Base-by-base conservation (phyloP, 169 alveolate genomes). In the Plasmodium inui region DNA sequence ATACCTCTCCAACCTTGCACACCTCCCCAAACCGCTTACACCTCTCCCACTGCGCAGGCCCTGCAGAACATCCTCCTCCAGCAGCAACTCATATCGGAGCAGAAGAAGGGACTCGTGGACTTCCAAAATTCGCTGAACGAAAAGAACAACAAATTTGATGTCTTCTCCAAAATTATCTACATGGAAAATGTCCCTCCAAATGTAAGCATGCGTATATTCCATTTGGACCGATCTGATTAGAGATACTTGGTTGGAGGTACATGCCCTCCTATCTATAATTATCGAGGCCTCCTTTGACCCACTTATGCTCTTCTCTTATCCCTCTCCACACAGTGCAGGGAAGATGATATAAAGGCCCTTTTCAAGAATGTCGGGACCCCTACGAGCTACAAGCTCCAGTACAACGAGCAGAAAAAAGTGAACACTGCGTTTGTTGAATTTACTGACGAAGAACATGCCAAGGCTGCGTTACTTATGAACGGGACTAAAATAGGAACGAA, bases 381-480 rank as follows among this genome's bases (percentile, higher is more conserved):
- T 0, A 91, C 95, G 0, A 85, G 80, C 39, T 92, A 93, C 72
- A 85, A 86, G 44, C 26, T 95, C 22, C 93, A 76, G 14, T 81
- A 72, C 50, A 76, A 88, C 28, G 92, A 92, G 26, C 82, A 76
- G 57, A 90, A 70, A 61, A 85, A 84, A 34, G 55, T 90, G 34
- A 9, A 71, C 44, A 57, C 95, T 0, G 95, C 96, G 17, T 81
- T 93, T 37, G 93, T 95, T 17, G 96, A 95, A 88, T 95, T 95
- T 82, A 83, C 61, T 19, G 61, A 74, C 44, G 94, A 79, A 72
- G 95, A 93, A 32, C 94, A 95, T 37, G 96, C 96, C 22, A 79
- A 89, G 44, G 94, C 92, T 10, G 97, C 97, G 4, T 78, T 92
- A 70, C 93, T 61, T 83, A 81, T 95, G 73, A 90, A 70, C 14